Conservation (phyloP, 1,284 basidiomycete genomes). For the Boletus sp. region DNA sequence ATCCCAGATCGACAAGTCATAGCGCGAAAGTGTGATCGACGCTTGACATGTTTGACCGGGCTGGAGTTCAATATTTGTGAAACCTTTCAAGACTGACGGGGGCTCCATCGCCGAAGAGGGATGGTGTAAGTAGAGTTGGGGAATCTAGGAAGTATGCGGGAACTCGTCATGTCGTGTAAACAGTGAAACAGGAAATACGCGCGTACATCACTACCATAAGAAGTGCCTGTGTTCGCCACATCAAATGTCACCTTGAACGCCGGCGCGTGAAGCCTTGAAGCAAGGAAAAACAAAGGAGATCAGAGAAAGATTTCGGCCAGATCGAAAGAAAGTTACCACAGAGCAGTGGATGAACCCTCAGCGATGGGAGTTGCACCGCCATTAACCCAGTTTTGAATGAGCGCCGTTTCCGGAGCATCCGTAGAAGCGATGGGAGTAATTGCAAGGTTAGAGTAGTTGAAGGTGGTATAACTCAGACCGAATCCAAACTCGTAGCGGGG, state of each 20-base stretch:
- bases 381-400: slow-evolving; percentile 56
- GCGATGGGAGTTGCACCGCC: slow-evolving; percentile 48
- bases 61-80: slow-evolving; percentile 57
- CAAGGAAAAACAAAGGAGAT: not conserved
- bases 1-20: slow-evolving; percentile 68
- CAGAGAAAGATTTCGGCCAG: not conserved
- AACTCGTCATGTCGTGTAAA: not conserved
- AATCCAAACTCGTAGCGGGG: slow-evolving; percentile 70
- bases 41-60: slow-evolving; percentile 52
- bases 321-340: slow-evolving; percentile 33
- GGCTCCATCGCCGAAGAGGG: slow-evolving; percentile 60
- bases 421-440: slow-evolving; percentile 44
- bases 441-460: slow-evolving; percentile 63
- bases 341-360: slow-evolving; percentile 35
- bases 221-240: slow-evolving; percentile 59
- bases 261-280: slow-evolving; percentile 62
- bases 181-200: not conserved
- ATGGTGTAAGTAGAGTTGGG: slow-evolving; percentile 68
- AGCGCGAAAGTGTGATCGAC: slow-evolving; percentile 62
- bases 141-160: slow-evolving; percentile 44
- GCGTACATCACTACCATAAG: slow-evolving; percentile 57
- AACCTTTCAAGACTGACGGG: slow-evolving; percentile 66
- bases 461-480: slow-evolving; percentile 78
- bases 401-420: slow-evolving; percentile 41
- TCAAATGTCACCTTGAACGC: slow-evolving; percentile 60